A percentile compares a stretch with the other conserved stretches of the same genome.
These are phyloP conservation scores for Colletotrichum sp. DNA, from an alignment of 2,329 filamentous ascomycete genomes.

Conservation along the genomic window DNA sequence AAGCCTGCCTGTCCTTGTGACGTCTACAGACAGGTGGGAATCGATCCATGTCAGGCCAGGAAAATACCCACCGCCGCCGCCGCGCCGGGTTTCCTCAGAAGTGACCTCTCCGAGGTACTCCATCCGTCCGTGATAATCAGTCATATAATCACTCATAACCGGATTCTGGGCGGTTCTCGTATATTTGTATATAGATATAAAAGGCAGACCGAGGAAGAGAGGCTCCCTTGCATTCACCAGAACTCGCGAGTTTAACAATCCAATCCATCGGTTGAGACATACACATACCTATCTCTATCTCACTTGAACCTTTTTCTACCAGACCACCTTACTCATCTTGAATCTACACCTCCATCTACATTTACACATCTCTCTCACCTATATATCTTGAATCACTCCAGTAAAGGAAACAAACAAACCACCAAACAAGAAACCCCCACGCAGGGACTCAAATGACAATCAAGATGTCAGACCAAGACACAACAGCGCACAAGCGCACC, in stretches of 20 bases:
- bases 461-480: constrained; percentile 8
- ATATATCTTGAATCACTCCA: not conserved
- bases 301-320: not conserved
- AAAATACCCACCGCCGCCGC: not conserved
- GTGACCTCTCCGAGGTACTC: not conserved
- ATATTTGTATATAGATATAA: not conserved
- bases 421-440: not conserved
- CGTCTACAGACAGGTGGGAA: not conserved
- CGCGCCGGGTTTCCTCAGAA: not conserved
- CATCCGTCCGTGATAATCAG: constrained; percentile 6
- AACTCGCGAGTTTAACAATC: not conserved
- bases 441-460: not conserved
- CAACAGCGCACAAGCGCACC: constrained; percentile 16
- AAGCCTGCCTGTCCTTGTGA: not conserved
- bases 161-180: not conserved
- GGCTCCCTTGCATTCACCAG: not conserved
- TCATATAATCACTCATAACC: not conserved
- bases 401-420: not conserved
- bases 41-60: constrained; percentile 18
- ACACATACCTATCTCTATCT: not conserved
- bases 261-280: not conserved
- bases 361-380: not conserved
- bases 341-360: not conserved
- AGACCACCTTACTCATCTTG: not conserved
- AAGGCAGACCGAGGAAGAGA: not conserved